Evolutionary conservation across 2,329 filamentous ascomycete genomes (phyloP).

Genomic region (Exserohilum turcica): DNA sequence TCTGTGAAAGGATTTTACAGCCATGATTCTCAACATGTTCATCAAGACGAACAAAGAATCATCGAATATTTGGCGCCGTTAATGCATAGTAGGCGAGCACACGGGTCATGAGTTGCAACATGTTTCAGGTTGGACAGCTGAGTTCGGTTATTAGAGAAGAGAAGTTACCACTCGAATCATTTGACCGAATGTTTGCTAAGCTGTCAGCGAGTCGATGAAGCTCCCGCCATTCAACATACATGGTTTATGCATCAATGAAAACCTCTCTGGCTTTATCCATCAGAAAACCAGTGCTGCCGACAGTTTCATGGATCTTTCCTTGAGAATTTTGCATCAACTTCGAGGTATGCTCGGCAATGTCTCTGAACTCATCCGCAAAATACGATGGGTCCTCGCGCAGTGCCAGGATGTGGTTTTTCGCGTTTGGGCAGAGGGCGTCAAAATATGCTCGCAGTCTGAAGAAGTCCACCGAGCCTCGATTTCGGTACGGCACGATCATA

Average conservation of each 20-base stretch:
- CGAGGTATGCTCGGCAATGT: background rate
- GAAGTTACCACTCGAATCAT: background rate
- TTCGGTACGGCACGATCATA: background rate
- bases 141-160: background rate
- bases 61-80: background rate
- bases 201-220: background rate
- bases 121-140: background rate
- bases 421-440: background rate
- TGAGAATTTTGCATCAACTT: background rate
- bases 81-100: background rate
- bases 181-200: background rate
- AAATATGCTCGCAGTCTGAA: background rate
- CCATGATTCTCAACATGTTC: background rate
- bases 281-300: background rate
- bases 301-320: background rate
- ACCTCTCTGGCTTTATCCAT: background rate
- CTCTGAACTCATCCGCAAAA: conserved; percentile 7
- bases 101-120: background rate
- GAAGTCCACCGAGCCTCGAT: background rate
- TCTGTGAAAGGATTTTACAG: too few relatives aligned
- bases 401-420: conserved; percentile 9
- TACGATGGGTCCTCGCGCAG: conserved; percentile 14
- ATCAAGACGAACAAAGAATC: background rate
- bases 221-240: background rate
- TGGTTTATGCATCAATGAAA: background rate